Base-by-base conservation (phyloP, 148 eudicot genomes). In the Camellia sinensis region DNA sequence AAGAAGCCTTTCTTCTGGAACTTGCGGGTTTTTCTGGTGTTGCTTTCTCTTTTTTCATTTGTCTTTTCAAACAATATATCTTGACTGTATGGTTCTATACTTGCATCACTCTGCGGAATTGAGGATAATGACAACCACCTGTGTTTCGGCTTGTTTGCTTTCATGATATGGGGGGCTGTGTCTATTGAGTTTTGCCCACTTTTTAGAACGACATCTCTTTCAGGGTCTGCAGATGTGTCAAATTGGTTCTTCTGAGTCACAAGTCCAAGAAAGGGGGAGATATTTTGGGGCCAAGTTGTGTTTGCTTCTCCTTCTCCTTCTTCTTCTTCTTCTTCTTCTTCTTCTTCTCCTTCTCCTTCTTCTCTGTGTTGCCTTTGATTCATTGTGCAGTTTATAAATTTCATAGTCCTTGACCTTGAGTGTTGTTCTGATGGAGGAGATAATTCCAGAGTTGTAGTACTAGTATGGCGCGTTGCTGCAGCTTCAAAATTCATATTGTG, bases 81-180 rank as follows among this genome's bases (percentile, higher is more conserved):
- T 74, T 68, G 70, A 80, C 82, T 74, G 73, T 80, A 80, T 65
- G 78, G 82, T 56, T 80, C 82, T 53, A 67, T 78, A 56, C 82
- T 80, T 18, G 74, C 74, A 80, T 80, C 82, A 65, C 73, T 73
- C 19, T 74, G 78, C 14, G 71, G 78, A 54, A 74, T 74, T 13
- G 82, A 80, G 57, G 82, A 80, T 80, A 80, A 19, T 53, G 82
- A 80, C 70, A 74, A 74, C 60, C 73, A 74, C 73, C 78, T 74
- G 43, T 74, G 67, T 41, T 19, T 74, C 43, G 73, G 73, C 41
- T 41, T 67, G 52, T 54, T 67, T 61, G 67, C 53, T 75, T 44
- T 65, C 44, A 11, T 18, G 21, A 64, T 29, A 13, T 65, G 19
- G 19, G 5, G 19, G 19, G 5, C 60, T 64, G 59, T 64, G 71